These are phyloP conservation scores for Aurinia saxatilis DNA, from an alignment of 345 rosid genomes.

Conservation along the genomic window DNA sequence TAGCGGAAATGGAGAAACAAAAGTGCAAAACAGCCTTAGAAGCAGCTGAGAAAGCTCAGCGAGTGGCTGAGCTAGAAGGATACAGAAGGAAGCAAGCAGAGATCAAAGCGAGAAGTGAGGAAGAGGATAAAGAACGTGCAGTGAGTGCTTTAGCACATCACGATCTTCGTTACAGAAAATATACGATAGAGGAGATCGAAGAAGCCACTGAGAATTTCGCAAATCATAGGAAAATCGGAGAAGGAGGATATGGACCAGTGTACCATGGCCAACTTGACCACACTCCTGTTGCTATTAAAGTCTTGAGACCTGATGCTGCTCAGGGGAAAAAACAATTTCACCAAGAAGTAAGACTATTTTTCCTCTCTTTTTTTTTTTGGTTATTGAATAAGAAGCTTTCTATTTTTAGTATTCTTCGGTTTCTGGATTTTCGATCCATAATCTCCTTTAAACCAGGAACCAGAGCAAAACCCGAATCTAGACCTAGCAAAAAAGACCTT, in stretches of 20 bases:
- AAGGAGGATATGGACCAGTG: constrained; percentile 94
- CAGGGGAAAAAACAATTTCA: constrained; percentile 80
- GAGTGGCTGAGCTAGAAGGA: constrained; percentile 62
- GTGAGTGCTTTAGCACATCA: constrained; percentile 47
- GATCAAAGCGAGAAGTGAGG: constrained; percentile 50
- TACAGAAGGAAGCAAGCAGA: constrained; percentile 58
- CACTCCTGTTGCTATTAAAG: constrained; percentile 79
- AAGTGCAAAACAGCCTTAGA: constrained; percentile 67
- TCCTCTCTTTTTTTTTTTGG: neutral
- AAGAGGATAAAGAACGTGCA: constrained; percentile 60
- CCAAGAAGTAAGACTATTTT: constrained; percentile 49
- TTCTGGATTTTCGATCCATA: too few species aligned
- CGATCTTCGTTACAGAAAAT: constrained; percentile 60
- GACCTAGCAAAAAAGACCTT: too few species aligned
- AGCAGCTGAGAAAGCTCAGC: constrained; percentile 72
- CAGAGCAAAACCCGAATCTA: neutral
- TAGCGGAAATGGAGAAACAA: constrained; percentile 76
- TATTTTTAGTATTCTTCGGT: too few species aligned
- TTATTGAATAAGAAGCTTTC: neutral
- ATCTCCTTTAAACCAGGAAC: too few species aligned
- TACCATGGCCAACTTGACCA: constrained; percentile 70
- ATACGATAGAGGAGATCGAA: constrained; percentile 67
- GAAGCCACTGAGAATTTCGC: constrained; percentile 54
- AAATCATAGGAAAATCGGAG: constrained; percentile 55
- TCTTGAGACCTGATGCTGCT: constrained; percentile 76